phyloP scores from a whole-genome alignment of 1,284 basidiomycete species.

The Cystobasidium slooffiae region DNA sequence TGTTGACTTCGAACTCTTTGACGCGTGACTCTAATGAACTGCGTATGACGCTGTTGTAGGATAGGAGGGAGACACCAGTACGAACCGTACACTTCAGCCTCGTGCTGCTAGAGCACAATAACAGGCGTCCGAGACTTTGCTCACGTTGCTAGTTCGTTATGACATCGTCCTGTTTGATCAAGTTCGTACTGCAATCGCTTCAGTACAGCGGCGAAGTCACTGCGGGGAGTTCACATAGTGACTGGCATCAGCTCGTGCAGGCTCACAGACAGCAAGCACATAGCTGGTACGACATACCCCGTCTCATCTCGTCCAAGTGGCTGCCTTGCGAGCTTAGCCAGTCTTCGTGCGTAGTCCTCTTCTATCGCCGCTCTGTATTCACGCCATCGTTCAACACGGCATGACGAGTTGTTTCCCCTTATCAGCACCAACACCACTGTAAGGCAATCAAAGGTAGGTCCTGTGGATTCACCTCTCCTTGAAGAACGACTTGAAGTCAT shows the following conservation, averaged over 20 bases:
- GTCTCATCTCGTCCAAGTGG: slow-evolving; percentile 85
- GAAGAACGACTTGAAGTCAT: slow-evolving; percentile 84
- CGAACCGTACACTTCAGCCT: neutral
- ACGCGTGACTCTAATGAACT: slow-evolving; percentile 72
- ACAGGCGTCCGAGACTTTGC: neutral
- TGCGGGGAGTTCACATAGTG: neutral
- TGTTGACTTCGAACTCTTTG: slow-evolving; percentile 67
- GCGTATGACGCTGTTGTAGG: slow-evolving; percentile 55
- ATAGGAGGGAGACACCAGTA: no score
- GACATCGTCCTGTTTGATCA: slow-evolving; percentile 41
- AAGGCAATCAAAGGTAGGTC: neutral
- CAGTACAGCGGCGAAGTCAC: slow-evolving; percentile 50
- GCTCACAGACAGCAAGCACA: neutral
- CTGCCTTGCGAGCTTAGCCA: slow-evolving; percentile 79
- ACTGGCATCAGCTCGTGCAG: no score
- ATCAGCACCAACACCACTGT: neutral
- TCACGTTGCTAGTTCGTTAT: slow-evolving; percentile 41
- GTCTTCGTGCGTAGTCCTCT: slow-evolving; percentile 89
- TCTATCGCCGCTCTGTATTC: slow-evolving; percentile 66
- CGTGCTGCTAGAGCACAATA: no score
- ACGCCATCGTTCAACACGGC: neutral
- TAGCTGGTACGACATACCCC: slow-evolving; percentile 61
- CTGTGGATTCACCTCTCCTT: slow-evolving; percentile 73
- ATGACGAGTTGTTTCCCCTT: neutral
- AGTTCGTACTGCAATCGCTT: slow-evolving; percentile 39